A percentile compares a stretch with the other conserved stretches of the same genome.
These are phyloP conservation scores for Oehlia diaphana DNA, from an alignment of 192 early-diverging fungal species.

Conservation along the genomic window DNA sequence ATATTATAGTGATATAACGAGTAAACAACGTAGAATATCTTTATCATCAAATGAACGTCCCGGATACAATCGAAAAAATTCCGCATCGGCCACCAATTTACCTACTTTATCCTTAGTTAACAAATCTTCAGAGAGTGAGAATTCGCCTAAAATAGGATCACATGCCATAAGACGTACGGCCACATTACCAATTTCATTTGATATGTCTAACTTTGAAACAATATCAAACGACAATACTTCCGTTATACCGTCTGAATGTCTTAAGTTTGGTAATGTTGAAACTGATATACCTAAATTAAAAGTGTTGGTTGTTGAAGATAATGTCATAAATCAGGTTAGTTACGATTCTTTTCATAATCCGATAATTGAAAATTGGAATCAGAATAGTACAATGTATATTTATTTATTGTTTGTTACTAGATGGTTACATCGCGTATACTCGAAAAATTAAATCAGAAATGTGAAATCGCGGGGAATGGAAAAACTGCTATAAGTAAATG, in stretches of 20 bases:
- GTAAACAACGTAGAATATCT: neutral
- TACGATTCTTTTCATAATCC: neutral
- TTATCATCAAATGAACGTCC: neutral
- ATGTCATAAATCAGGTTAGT: conserved; percentile 40
- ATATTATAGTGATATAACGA: too few relatives aligned
- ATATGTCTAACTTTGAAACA: neutral
- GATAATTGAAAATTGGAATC: too few relatives aligned
- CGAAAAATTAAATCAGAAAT: neutral
- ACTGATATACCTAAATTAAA: conserved; percentile 33
- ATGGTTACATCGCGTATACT: conserved; percentile 22
- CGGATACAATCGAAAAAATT: neutral
- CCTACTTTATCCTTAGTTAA: neutral
- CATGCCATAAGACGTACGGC: neutral
- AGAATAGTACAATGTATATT: neutral
- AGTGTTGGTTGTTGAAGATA: conserved; percentile 46
- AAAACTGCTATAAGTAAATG: conserved; percentile 6
- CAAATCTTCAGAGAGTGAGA: neutral
- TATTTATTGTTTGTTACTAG: neutral
- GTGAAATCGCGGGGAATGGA: conserved; percentile 6
- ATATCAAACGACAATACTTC: neutral
- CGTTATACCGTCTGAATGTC: neutral
- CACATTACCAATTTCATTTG: neutral
- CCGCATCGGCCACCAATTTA: too few relatives aligned
- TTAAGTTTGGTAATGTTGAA: conserved; percentile 31
- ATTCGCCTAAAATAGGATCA: neutral